A percentile compares a stretch with the other conserved stretches of the same genome.
Evolutionary conservation across 805 yeast species (phyloP).

Genomic region (Candida methanosorbosa): DNA sequence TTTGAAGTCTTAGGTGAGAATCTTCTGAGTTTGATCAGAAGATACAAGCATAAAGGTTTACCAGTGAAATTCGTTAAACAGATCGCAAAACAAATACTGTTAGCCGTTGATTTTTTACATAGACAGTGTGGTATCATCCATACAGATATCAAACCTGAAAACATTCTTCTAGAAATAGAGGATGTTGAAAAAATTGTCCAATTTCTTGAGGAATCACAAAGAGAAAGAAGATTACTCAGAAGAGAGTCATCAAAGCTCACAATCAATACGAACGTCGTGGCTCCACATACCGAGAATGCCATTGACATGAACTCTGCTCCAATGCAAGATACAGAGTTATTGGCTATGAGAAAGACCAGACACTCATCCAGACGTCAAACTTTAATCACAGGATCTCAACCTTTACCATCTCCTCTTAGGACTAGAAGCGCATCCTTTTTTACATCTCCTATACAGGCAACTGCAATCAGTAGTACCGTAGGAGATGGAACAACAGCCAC

Average conservation of each 20-base stretch:
- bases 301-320: not conserved
- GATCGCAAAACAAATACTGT: conserved; percentile 46
- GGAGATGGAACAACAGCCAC: not conserved
- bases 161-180: conserved; percentile 44
- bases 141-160: conserved; percentile 73
- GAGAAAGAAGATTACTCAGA: conserved; percentile 23
- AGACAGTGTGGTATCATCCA: conserved; percentile 60
- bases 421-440: conserved; percentile 30
- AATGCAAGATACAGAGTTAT: not conserved
- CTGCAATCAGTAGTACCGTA: conserved; percentile 8
- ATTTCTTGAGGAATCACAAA: conserved; percentile 30
- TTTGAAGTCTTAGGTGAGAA: conserved; percentile 97
- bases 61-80: conserved; percentile 49
- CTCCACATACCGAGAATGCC: not conserved
- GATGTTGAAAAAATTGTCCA: conserved; percentile 44
- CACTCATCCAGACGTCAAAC: conserved; percentile 59
- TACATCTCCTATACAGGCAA: conserved; percentile 15
- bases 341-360: conserved; percentile 21
- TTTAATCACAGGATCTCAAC: conserved; percentile 84
- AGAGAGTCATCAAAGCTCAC: conserved; percentile 15
- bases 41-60: conserved; percentile 44
- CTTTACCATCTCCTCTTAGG: conserved; percentile 80
- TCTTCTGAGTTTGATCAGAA: conserved; percentile 70
- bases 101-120: conserved; percentile 52
- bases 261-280: too few relatives aligned